Evolutionary conservation across 78 protist genomes (phyloP).

Genomic region (Monocercomonoides exilis): DNA sequence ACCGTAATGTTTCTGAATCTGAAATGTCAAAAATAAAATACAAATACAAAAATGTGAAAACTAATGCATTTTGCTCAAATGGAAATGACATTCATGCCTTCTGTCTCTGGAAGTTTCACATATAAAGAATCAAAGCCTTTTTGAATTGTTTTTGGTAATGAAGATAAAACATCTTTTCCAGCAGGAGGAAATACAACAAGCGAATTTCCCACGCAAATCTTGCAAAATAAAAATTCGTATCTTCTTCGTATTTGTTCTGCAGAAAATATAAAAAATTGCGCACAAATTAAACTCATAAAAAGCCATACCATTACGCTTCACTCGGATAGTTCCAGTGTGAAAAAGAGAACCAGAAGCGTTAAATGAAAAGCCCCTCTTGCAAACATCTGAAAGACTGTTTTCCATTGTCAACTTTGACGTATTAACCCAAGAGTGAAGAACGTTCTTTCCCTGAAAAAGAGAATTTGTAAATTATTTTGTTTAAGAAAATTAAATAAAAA

Average conservation of each 20-base stretch:
- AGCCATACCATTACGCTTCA: not conserved
- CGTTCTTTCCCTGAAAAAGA: not conserved
- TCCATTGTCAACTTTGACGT: not conserved
- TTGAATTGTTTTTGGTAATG: too few species aligned
- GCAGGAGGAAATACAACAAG: not conserved
- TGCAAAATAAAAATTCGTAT: conserved; percentile 30
- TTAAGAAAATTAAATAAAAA: not conserved
- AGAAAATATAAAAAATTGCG: not conserved
- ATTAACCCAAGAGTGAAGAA: conserved; percentile 32
- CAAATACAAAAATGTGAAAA: not conserved
- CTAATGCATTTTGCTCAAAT: not conserved
- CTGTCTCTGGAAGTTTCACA: not conserved
- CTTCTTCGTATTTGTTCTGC: not conserved
- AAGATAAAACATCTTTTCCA: too few species aligned
- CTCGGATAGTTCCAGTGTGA: not conserved
- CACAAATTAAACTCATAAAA: not conserved
- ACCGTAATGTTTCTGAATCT: too few species aligned
- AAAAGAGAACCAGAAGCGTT: not conserved
- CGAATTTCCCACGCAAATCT: conserved; percentile 15
- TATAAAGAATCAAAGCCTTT: not conserved
- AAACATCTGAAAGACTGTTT: conserved; percentile 7
- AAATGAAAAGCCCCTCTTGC: conserved; percentile 7
- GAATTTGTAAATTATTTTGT: not conserved
- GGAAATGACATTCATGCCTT: not conserved
- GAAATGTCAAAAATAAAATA: too few species aligned